Conservation (phyloP, 345 rosid genomes). For the Melastoma malabathricum region DNA sequence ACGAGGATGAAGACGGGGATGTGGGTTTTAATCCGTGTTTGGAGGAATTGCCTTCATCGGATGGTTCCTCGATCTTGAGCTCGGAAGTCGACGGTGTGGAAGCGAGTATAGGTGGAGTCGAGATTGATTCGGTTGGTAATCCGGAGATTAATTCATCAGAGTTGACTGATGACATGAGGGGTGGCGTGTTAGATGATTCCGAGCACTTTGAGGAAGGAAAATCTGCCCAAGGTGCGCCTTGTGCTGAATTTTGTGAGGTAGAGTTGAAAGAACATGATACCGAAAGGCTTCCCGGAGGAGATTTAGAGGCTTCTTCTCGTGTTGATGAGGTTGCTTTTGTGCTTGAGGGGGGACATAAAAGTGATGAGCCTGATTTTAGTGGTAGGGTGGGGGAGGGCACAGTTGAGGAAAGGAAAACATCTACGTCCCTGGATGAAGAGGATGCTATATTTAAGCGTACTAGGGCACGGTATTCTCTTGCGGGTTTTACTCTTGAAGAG, state of each 20-base stretch:
- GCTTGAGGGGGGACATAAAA: slow-evolving; percentile 12
- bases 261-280: slow-evolving; percentile 3
- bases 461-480: slow-evolving; percentile 76
- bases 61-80: slow-evolving; percentile 83
- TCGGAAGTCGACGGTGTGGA: slow-evolving; percentile 53
- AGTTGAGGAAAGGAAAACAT: slow-evolving; percentile 10
- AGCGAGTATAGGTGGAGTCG: slow-evolving; percentile 18
- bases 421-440: slow-evolving; percentile 22
- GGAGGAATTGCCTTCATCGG: slow-evolving; percentile 56
- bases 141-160: slow-evolving; percentile 8
- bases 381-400: slow-evolving; percentile 7
- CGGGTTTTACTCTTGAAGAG: slow-evolving; percentile 81
- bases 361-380: slow-evolving; percentile 10
- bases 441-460: slow-evolving; percentile 89
- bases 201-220: slow-evolving; percentile 28
- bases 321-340: slow-evolving; percentile 6
- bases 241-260: slow-evolving; percentile 13
- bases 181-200: slow-evolving; percentile 18
- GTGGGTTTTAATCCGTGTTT: slow-evolving; percentile 80
- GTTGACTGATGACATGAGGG: slow-evolving; percentile 8
- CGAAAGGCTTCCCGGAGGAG: slow-evolving; percentile 10
- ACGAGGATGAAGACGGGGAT: slow-evolving; percentile 43
- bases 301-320: slow-evolving; percentile 9
- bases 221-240: slow-evolving; percentile 14
- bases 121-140: neutral